A percentile compares a stretch with the other conserved stretches of the same genome.
These are phyloP conservation scores for Fusarium foetens DNA, from an alignment of 2,329 filamentous ascomycete species.

Conservation along the genomic window DNA sequence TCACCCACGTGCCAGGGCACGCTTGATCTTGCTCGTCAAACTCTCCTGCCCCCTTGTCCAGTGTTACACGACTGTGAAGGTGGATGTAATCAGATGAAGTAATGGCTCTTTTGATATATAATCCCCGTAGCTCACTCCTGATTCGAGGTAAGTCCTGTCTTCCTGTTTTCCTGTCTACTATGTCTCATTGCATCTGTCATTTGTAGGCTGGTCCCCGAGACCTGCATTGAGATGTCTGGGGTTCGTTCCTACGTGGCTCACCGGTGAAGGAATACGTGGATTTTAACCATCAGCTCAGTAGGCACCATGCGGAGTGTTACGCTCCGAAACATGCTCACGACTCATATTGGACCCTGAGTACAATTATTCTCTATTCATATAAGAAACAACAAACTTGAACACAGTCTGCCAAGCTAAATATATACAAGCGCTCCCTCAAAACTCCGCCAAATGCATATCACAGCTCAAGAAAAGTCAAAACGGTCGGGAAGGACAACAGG, in stretches of 20 bases:
- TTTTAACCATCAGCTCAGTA: conserved; percentile 14
- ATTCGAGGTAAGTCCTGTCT: not conserved
- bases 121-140: conserved; percentile 7
- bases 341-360: not conserved
- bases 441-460: conserved; percentile 29
- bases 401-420: conserved; percentile 15
- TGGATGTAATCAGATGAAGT: conserved; percentile 6
- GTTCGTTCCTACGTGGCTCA: conserved; percentile 13
- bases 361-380: conserved; percentile 15
- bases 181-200: conserved; percentile 21
- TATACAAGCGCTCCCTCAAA: conserved; percentile 26
- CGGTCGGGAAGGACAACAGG: conserved; percentile 87
- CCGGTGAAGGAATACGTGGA: conserved; percentile 13
- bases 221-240: conserved; percentile 24
- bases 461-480: conserved; percentile 69
- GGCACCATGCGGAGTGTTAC: not conserved
- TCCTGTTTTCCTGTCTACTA: not conserved
- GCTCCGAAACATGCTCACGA: not conserved
- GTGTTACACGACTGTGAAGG: conserved; percentile 17
- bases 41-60: conserved; percentile 8
- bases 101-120: conserved; percentile 10
- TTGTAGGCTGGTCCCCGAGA: conserved; percentile 23
- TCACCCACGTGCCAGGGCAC: conserved; percentile 16
- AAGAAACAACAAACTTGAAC: not conserved
- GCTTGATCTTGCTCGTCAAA: conserved; percentile 4